Evolutionary conservation across 768 basidiomycete species (phyloP), one percentile per base, ranked within the genome.

Genomic region (Agaricus subrufescens): DNA sequence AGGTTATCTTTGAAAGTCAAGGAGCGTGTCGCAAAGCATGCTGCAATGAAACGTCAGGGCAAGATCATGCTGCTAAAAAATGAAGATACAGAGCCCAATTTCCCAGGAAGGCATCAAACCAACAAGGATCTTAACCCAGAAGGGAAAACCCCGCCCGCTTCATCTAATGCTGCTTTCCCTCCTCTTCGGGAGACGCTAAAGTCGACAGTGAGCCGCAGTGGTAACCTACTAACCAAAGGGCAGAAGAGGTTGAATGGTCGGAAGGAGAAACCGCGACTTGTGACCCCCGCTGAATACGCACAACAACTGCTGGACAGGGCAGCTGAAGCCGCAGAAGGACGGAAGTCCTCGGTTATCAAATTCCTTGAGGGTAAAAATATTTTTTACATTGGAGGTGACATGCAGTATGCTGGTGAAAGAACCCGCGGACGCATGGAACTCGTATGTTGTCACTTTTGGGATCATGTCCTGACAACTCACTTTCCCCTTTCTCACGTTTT

Each of bases 341-440:
- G 48, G 39, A 61, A 58, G 39, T 56, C 54, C 19, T 51, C 52
- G 12, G 59, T 56, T 25, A 52, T 58, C 44, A 66, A 66, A 54
- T 80, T 78, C 62, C 71, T 88, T 23, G 69, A 71, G 46, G 83
- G 83, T 25, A 81, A 76, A 63, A 71, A 68, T 46, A 80, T 89
- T 31, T 83, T 81, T 63, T 87, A 84, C 61, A 68, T 72, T 37
- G 83, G 83, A 29, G 81, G 77, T 5, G 87, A 89, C 66, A 74
- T 78, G 73, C 71, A 65, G 26, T 75, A 71, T 54, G 84, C 85
- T 2, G 72, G 77, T 26, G 69, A 73, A 38, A 64, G 64, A 45
- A 88, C 85, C 3, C 76, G 76, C 45, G 73, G 73, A 14, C 75
- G 79, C 58, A 86, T 89, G 84, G 74, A 82, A 12, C 66, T 82